These are phyloP conservation scores for Pisolithus microcarpus DNA, from an alignment of 768 basidiomycete genomes.

Conservation along the genomic window DNA sequence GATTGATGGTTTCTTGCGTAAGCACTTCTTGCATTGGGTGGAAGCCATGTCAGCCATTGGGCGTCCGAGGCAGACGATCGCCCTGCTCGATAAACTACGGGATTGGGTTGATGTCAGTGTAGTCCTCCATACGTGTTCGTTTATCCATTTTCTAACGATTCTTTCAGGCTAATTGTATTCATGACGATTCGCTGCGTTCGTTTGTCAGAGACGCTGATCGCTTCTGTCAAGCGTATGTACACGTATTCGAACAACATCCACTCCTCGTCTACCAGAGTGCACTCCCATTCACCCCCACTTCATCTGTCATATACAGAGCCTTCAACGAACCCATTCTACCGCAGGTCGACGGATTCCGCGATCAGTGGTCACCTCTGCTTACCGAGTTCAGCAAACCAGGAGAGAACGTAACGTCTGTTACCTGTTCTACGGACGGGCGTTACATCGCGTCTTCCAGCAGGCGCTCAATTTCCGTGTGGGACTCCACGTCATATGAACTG, in stretches of 20 bases:
- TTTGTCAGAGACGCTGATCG: constrained; percentile 24
- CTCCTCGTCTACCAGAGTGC: constrained; percentile 27
- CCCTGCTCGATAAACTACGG: constrained; percentile 17
- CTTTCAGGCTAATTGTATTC: constrained; percentile 8
- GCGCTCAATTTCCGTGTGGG: constrained; percentile 17
- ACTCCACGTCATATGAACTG: constrained; percentile 23
- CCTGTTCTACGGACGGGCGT: constrained; percentile 23
- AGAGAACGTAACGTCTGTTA: constrained; percentile 10
- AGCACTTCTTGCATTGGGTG: constrained; percentile 29
- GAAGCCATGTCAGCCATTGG: constrained; percentile 26
- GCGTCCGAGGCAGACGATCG: constrained; percentile 27
- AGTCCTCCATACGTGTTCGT: not conserved
- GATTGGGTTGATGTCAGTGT: constrained; percentile 22
- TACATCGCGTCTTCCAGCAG: constrained; percentile 22
- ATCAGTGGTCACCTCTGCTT: constrained; percentile 26
- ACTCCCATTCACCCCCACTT: constrained; percentile 26
- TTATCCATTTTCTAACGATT: not conserved
- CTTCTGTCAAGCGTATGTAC: constrained; percentile 25
- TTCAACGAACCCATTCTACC: constrained; percentile 23
- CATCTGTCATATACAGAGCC: constrained; percentile 16
- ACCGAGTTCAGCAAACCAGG: constrained; percentile 19
- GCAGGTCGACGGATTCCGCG: constrained; percentile 21
- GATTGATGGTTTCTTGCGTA: constrained; percentile 14
- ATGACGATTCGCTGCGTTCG: constrained; percentile 11
- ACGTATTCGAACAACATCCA: constrained; percentile 27